Conservation (phyloP, 2,329 filamentous ascomycete species). For the Scedosporium minutisporum region DNA sequence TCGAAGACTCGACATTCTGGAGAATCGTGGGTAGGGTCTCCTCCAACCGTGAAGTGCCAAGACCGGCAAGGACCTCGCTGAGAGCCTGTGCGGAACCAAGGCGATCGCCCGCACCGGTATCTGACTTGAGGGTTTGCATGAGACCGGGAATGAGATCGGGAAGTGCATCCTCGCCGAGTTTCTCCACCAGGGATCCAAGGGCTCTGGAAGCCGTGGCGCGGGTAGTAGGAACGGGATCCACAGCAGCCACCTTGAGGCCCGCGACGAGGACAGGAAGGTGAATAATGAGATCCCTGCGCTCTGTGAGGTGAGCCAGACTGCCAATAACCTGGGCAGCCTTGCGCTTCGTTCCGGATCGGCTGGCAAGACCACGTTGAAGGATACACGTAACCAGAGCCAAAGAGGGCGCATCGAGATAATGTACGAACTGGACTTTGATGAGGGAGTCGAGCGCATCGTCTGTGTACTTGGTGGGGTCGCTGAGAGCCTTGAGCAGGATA, state of each 20-base stretch:
- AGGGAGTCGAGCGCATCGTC: slow-evolving; percentile 87
- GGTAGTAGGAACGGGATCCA: slow-evolving; percentile 93
- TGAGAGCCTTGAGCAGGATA: slow-evolving; percentile 89
- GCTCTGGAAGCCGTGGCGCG: slow-evolving; percentile 93
- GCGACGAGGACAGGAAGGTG: slow-evolving; percentile 89
- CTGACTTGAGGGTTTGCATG: slow-evolving; percentile 95
- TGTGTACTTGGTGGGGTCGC: slow-evolving; percentile 93
- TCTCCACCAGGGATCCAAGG: slow-evolving; percentile 92
- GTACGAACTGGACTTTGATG: slow-evolving; percentile 96
- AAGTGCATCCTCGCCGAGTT: slow-evolving; percentile 90
- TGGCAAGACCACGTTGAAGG: slow-evolving; percentile 80
- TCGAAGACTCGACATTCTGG: slow-evolving; percentile 88
- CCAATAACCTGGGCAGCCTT: slow-evolving; percentile 97
- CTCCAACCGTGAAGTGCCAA: slow-evolving; percentile 85
- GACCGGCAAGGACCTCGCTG: slow-evolving; percentile 87
- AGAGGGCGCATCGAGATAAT: slow-evolving; percentile 96
- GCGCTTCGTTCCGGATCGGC: slow-evolving; percentile 88
- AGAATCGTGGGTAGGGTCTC: slow-evolving; percentile 94
- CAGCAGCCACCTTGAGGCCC: slow-evolving; percentile 77
- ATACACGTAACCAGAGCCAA: slow-evolving; percentile 92
- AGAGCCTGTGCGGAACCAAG: slow-evolving; percentile 94
- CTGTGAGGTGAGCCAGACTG: slow-evolving; percentile 91
- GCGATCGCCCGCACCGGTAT: slow-evolving; percentile 91
- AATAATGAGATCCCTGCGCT: slow-evolving; percentile 83
- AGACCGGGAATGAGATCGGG: slow-evolving; percentile 95